phyloP scores from a whole-genome alignment of 177 flowering plant genomes.

The Vitis hybrid region DNA sequence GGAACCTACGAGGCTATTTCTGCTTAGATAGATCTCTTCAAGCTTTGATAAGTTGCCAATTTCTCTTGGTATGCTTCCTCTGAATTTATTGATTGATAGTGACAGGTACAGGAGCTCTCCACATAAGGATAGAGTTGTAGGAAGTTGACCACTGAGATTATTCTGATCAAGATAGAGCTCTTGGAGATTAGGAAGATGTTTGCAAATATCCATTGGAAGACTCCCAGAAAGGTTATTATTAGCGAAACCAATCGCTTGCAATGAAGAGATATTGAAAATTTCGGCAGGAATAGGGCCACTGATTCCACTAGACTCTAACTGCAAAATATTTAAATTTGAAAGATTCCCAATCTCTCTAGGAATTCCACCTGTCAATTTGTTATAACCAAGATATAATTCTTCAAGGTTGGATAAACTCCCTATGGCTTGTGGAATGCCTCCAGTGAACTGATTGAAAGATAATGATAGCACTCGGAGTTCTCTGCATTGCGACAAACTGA shows the following conservation, averaged over 20 bases:
- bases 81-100: no score
- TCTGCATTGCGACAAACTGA: no score
- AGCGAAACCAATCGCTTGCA: neutral
- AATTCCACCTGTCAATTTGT: conserved; percentile 21
- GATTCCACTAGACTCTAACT: neutral
- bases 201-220: neutral
- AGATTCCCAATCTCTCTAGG: conserved; percentile 23
- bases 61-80: no score
- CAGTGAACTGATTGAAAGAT: neutral
- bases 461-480: no score
- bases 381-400: conserved; percentile 8
- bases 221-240: neutral
- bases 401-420: conserved; percentile 10
- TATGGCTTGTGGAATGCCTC: conserved; percentile 20
- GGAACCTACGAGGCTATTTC: no score
- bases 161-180: no score
- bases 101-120: no score
- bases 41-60: no score
- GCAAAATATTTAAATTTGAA: conserved; percentile 9
- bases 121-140: no score
- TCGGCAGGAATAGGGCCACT: conserved; percentile 11
- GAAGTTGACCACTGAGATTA: no score
- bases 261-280: conserved; percentile 8
- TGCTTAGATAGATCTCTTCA: no score
- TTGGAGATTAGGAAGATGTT: neutral